A percentile compares a stretch with the other conserved stretches of the same genome.
Conservation (phyloP, 2,329 filamentous ascomycete genomes). For the Metarhizium humberi region DNA sequence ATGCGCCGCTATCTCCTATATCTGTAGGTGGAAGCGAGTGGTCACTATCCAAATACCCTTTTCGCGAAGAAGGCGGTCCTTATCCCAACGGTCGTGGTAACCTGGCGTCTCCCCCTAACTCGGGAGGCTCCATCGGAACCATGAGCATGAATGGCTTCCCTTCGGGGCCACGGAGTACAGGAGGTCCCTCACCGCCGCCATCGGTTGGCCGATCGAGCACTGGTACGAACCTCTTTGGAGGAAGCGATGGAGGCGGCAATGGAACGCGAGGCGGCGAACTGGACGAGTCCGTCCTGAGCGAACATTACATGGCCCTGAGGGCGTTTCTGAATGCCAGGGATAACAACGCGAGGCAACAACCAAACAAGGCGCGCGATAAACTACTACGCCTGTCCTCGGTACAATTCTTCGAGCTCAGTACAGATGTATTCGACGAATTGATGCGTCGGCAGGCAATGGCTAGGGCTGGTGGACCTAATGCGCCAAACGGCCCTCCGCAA, state of each 20-base stretch:
- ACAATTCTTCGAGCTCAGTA: constrained; percentile 95
- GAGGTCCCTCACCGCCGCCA: constrained; percentile 73
- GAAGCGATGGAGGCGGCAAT: constrained; percentile 54
- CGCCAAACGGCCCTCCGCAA: constrained; percentile 48
- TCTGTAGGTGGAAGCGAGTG: constrained; percentile 80
- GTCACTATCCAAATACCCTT: constrained; percentile 62
- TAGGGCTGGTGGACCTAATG: constrained; percentile 39
- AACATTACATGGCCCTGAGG: constrained; percentile 76
- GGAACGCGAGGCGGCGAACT: constrained; percentile 49
- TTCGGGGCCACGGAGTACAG: constrained; percentile 44
- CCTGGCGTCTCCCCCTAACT: constrained; percentile 61
- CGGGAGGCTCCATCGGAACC: constrained; percentile 47
- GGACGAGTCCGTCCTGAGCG: constrained; percentile 53
- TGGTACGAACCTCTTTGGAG: constrained; percentile 61
- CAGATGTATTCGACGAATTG: constrained; percentile 94
- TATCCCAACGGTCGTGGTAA: constrained; percentile 47
- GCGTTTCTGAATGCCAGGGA: constrained; percentile 69
- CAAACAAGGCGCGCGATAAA: constrained; percentile 91
- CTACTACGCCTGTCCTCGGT: constrained; percentile 79
- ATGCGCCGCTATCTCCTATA: constrained; percentile 72
- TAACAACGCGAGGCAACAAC: constrained; percentile 62
- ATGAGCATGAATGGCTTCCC: constrained; percentile 54
- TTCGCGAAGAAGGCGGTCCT: constrained; percentile 38
- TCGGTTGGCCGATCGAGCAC: constrained; percentile 81
- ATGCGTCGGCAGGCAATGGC: constrained; percentile 69